phyloP scores from a whole-genome alignment of 768 basidiomycete species.

The Sistotremastrum suecicum region DNA sequence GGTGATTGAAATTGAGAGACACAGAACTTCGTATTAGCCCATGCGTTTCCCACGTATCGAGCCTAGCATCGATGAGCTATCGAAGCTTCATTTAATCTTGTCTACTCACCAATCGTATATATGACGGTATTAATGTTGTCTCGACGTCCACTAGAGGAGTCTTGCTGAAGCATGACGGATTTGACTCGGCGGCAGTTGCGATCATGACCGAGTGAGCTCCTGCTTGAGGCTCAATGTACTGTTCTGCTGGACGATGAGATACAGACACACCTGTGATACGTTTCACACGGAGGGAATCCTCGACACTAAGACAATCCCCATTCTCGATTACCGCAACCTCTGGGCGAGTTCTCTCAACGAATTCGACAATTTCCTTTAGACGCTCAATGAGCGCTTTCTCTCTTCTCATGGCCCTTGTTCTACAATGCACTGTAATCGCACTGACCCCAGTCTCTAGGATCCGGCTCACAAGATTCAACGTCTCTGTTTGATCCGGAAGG shows the following conservation, averaged over 20 bases:
- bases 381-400: constrained; percentile 70
- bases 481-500: constrained; percentile 75
- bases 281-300: constrained; percentile 66
- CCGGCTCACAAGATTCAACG: constrained; percentile 75
- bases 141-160: constrained; percentile 58
- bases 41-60: constrained; percentile 66
- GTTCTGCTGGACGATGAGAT: background rate
- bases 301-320: constrained; percentile 74
- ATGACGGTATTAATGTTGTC: constrained; percentile 50
- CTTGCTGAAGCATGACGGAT: constrained; percentile 76
- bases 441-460: constrained; percentile 82
- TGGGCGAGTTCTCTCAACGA: constrained; percentile 58
- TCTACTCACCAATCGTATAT: constrained; percentile 51
- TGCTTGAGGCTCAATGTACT: constrained; percentile 12
- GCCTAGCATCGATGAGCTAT: constrained; percentile 26
- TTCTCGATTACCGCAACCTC: constrained; percentile 88
- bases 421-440: constrained; percentile 87
- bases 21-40: constrained; percentile 81
- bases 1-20: constrained; percentile 66
- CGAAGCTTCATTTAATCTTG: background rate
- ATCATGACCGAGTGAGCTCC: constrained; percentile 92
- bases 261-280: constrained; percentile 49
- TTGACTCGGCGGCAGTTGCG: constrained; percentile 86
- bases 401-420: constrained; percentile 81
- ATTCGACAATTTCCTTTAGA: constrained; percentile 73